Evolutionary conservation across 768 basidiomycete species (phyloP), one percentile per base, ranked within the genome.

Genomic region (Xerocomellus dryophilus): DNA sequence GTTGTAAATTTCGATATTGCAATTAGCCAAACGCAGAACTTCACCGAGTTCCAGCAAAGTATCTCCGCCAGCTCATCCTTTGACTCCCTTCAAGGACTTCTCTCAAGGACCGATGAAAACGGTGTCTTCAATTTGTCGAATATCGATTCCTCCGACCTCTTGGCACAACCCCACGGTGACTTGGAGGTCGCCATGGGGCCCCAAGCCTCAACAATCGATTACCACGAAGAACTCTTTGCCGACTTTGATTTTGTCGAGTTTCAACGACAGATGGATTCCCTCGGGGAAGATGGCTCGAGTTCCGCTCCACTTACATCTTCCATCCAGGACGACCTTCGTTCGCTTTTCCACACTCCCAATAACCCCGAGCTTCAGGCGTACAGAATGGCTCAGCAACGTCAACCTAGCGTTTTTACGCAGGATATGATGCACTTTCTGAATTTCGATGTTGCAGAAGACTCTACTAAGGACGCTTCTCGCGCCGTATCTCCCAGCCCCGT

Each of bases 381-480:
- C 36, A 20, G 14, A 17, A 27, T 43, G 35, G n/a, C 51, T 4
- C 56, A 32, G 20, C 63, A 58, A 14, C 66, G 51, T 35, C 66
- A 60, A 32, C 60, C 53, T 47, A 68, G 58, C 44, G 23, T 55
- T 53, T 64, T 60, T 29, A 58, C 66, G 2, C 66, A 62, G 14
- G 69, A 77, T 9, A 63, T 70, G 36, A 69, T 77, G 57, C 58
- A 72, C 25, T 78, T 67, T 47, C 59, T 79, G 58, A 73, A 79
- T 50, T 68, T 76, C 5, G 74, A 70, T 3, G 64, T 50, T 32
- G 54, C 44, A 43, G 63, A 55, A 47, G 50, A 18, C 9, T 38
- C 44, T 18, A 21, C 38, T 21, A 57, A 61, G 49, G 52, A 59
- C 12, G 7, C 40, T 29, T 42, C 52, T 38, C 10, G 34, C 15